Base-by-base conservation (phyloP, 2,329 filamentous ascomycete species). In the Niveomyces coronatus region DNA sequence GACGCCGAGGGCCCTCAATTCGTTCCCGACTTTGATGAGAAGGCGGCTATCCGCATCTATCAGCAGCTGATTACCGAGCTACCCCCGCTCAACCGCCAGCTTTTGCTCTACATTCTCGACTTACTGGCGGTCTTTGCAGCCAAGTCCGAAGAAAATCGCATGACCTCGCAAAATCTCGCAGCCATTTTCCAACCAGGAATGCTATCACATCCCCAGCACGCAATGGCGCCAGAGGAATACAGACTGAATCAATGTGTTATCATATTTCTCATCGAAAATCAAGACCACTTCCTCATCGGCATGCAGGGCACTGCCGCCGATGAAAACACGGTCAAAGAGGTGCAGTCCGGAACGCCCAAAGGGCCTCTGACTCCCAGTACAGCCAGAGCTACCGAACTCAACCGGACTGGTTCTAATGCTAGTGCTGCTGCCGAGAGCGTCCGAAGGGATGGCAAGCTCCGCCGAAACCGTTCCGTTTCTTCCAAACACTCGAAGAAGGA, bases 261-360 rank as follows among this genome's bases (percentile, higher is more conserved):
- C 46, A 94, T 98, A 35, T 98, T 98, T 60, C 65, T 98, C 49
- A 98, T 98, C 48, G 88, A 96, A 55, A 94, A 98, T 52, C 91
- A 98, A 58, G 91, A 98, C 53, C 85, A 94, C 60, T 98, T 98
- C 68, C 67, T 98, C 47, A 93, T 98, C 47, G 91, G 91, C 39
- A 98, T 98, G 91, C 85, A 87, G 55, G 91, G 91, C 31, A 95
- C 88, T n/a, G 88, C 79, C n/a, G 85, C 88, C n/a, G 88, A 95
- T 54, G 85, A 93, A 54, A 79, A 73, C 54, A 80, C 75, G 1
- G 71, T 73, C 48, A 66, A 74, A 49, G 71, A 75, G 49, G 71
- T 81, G 30, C 69, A 78, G 46, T 79, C 88, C 53, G 85, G 83
- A 40, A 82, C 82, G 3, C 73, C 70, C 58, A 49, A 60, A 53